Evolutionary conservation across 495 filamentous ascomycete species (phyloP).

Genomic region (Lasiosphaeria hispida): DNA sequence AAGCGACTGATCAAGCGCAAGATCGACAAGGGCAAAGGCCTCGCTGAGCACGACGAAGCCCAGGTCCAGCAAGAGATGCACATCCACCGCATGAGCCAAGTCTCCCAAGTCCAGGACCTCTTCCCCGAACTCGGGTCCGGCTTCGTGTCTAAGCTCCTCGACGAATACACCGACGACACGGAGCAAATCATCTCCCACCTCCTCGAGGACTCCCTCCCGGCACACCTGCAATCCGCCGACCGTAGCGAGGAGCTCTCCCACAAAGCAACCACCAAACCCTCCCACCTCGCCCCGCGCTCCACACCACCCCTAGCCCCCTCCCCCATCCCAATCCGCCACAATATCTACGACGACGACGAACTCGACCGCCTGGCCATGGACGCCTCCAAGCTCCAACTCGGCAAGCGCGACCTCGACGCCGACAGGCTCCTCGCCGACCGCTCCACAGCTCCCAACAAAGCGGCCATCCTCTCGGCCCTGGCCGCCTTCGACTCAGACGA

Average conservation of each 20-base stretch:
- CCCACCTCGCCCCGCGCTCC: conserved; percentile 35
- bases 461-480: conserved; percentile 86
- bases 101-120: conserved; percentile 86
- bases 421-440: conserved; percentile 53
- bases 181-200: conserved; percentile 81
- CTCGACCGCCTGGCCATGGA: conserved; percentile 68
- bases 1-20: conserved; percentile 46
- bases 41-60: conserved; percentile 45
- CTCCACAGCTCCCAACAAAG: conserved; percentile 66
- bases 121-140: conserved; percentile 86
- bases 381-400: conserved; percentile 66
- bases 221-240: conserved; percentile 55
- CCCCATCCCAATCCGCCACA: conserved; percentile 44
- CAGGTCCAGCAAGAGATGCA: conserved; percentile 57
- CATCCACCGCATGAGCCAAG: conserved; percentile 75
- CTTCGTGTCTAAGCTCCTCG: conserved; percentile 75
- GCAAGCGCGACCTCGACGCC: conserved; percentile 62
- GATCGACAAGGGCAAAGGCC: conserved; percentile 69
- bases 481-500: conserved; percentile 91
- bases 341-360: conserved; percentile 77
- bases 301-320: conserved; percentile 41
- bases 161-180: conserved; percentile 71
- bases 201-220: conserved; percentile 75
- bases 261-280: conserved; percentile 18
- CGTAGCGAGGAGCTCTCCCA: conserved; percentile 51